A percentile compares a stretch with the other conserved stretches of the same genome.
phyloP scores from a whole-genome alignment of 805 yeast species.

The Nematodospora valgi region DNA sequence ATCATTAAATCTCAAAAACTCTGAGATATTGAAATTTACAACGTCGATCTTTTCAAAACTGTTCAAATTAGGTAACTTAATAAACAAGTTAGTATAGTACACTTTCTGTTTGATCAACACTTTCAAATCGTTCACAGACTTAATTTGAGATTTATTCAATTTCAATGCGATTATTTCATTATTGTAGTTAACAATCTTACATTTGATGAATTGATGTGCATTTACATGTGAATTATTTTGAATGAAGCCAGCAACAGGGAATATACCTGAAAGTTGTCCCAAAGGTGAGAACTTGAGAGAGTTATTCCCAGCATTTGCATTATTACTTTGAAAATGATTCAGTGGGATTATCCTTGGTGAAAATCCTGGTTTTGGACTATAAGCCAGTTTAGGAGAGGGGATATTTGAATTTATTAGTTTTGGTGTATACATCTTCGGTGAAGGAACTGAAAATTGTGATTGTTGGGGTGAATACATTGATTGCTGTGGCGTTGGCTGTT shows the following conservation, averaged over 20 bases:
- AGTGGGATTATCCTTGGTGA: not conserved
- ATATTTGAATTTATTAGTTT: conserved; percentile 4
- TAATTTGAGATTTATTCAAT: conserved; percentile 19
- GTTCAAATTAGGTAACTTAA: conserved; percentile 19
- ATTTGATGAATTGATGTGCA: conserved; percentile 16
- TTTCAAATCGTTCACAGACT: conserved; percentile 24
- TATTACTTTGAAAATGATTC: not conserved
- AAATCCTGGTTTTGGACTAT: not conserved
- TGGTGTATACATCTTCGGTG: conserved; percentile 4
- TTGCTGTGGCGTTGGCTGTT: too few relatives aligned
- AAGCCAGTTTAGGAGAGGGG: not conserved
- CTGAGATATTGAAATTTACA: conserved; percentile 17
- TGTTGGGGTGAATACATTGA: too few relatives aligned
- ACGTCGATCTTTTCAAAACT: conserved; percentile 27
- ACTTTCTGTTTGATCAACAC: conserved; percentile 20
- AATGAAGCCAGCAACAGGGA: conserved; percentile 1
- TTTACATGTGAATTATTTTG: not conserved
- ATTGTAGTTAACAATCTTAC: conserved; percentile 25
- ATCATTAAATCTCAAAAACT: conserved; percentile 16
- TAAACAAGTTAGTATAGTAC: conserved; percentile 23
- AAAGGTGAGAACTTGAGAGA: not conserved
- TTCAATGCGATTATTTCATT: conserved; percentile 26
- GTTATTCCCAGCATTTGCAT: not conserved
- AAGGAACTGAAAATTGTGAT: not conserved
- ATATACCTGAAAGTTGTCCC: not conserved